phyloP scores from a whole-genome alignment of 2,329 filamentous ascomycete genomes.

The Venturia pyrina region DNA sequence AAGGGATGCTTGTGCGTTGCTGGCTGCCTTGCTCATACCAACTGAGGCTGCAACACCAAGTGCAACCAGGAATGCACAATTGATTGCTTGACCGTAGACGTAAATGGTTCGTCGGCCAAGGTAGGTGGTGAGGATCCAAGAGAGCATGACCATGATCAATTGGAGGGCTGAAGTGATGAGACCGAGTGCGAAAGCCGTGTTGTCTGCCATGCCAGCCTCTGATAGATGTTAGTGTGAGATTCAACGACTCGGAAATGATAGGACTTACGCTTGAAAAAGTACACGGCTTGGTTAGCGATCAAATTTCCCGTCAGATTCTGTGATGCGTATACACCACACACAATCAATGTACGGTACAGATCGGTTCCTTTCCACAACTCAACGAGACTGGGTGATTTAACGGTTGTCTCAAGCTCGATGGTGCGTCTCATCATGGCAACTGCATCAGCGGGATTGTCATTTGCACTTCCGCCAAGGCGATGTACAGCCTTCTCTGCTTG shows the following conservation, averaged over 20 bases:
- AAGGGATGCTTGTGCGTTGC: constrained; percentile 60
- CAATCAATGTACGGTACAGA: constrained; percentile 66
- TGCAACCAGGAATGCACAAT: constrained; percentile 61
- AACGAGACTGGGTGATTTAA: constrained; percentile 4
- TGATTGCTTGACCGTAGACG: constrained; percentile 52
- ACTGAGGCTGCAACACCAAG: constrained; percentile 78
- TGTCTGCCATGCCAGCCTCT: constrained; percentile 10
- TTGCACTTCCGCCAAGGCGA: constrained; percentile 51
- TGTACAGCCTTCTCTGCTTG: constrained; percentile 58
- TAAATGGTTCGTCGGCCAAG: constrained; percentile 69
- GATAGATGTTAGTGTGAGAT: constrained; percentile 41
- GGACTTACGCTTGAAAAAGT: constrained; percentile 40
- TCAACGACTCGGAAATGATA: constrained; percentile 29
- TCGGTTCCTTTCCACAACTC: constrained; percentile 62
- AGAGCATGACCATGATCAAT: constrained; percentile 43
- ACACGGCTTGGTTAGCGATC: constrained; percentile 38
- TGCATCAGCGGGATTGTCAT: constrained; percentile 70
- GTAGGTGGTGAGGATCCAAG: constrained; percentile 69
- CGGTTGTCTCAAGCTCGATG: constrained; percentile 59
- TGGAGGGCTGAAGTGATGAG: constrained; percentile 55
- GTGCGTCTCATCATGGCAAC: constrained; percentile 90
- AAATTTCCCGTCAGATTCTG: constrained; percentile 39
- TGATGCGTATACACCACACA: constrained; percentile 44
- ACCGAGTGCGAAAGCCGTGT: constrained; percentile 45
- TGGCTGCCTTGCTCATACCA: constrained; percentile 43